Evolutionary conservation across 257 asterid genomes (phyloP).

Genomic region (Marsdenia floribunda): DNA sequence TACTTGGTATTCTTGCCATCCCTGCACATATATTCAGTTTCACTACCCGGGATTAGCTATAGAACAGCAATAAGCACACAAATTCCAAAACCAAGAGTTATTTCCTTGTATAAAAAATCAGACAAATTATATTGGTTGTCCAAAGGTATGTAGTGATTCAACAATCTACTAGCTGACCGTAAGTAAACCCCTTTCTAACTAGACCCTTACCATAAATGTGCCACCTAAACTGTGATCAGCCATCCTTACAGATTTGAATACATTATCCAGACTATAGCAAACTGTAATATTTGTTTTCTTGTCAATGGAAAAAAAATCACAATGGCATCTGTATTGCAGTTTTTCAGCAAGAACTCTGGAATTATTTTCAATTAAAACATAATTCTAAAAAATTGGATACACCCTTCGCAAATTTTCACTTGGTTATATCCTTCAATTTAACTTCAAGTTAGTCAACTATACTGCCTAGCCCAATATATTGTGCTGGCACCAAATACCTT

Average conservation of each 20-base stretch:
- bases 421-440: neutral
- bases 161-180: neutral
- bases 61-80: neutral
- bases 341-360: neutral
- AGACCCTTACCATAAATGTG: neutral
- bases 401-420: neutral
- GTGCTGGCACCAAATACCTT: constrained; percentile 1
- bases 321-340: neutral
- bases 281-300: neutral
- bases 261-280: neutral
- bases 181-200: neutral
- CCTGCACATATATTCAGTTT: constrained; percentile 5
- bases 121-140: neutral
- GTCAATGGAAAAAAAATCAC: neutral
- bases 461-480: neutral
- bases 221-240: neutral
- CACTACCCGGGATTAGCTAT: neutral
- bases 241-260: neutral
- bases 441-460: neutral
- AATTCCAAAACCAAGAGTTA: neutral
- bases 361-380: neutral
- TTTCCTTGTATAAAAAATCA: neutral
- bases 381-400: neutral
- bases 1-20: neutral
- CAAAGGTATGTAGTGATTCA: neutral